Evolutionary conservation across 345 rosid genomes (phyloP), one percentile per base, ranked within the genome.

Genomic region (Jatropha curcas): DNA sequence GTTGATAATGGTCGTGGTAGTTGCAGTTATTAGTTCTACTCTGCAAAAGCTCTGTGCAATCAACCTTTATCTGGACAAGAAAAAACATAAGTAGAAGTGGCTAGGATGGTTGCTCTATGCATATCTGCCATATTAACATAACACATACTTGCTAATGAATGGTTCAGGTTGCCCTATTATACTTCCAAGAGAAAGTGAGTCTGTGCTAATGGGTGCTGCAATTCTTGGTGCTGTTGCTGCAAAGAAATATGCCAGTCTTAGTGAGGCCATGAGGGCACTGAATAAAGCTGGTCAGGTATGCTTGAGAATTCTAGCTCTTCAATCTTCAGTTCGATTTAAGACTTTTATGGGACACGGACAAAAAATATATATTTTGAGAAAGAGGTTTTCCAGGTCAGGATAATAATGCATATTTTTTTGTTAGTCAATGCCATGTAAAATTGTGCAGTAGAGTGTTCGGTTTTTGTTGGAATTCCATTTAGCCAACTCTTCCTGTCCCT

Each of bases 191-290:
- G 98, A 92, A 84, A 90, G 84, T 71, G 93, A 91, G 84, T 86
- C 97, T 45, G 92, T 89, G 66, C 97, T 94, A 46, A 75, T 94
- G 71, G 98, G 98, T 81, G 97, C 94, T 77, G 93, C 99, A 22
- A 94, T 92, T 82, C 96, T 92, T 19, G 98, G 98, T 71, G 89
- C 90, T 1, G 98, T 92, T 65, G 96, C 96, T 70, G 84, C 90
- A 68, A 94, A 88, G 84, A 85, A 72, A 76, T 89, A 89, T 58
- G 73, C 84, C 41, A 84, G 87, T 80, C 85, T 92, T 55, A 81
- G 39, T 57, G 92, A 94, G 80, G 98, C 94, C 74, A 89, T 92
- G 98, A 92, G 83, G 84, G 90, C 90, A 30, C 82, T 90, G 53
- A 90, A 86, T 76, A 96, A 90, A 7, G 90, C 98, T 71, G 97